Evolutionary conservation across 192 early-diverging fungal species (phyloP), one percentile per base, ranked within the genome.

Genomic region (Backusella parvicylindrica): DNA sequence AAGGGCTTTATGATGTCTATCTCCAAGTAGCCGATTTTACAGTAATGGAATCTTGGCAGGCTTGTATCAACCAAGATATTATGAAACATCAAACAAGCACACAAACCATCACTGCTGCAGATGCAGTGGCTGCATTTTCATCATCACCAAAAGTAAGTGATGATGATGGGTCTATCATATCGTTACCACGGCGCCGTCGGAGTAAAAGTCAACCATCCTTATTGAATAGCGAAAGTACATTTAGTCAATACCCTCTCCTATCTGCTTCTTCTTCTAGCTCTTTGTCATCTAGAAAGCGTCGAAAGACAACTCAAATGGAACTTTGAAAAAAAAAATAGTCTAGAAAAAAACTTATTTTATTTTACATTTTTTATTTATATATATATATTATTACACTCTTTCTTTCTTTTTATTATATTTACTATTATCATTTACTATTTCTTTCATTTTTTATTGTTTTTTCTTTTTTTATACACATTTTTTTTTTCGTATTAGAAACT

Each of bases 21-120:
- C 73, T 81, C 23, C 79, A 81, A 64, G 72, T 81, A 4, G 53
- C 71, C n/a, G 53, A 68, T 43, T 64, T 65, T 18, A 50, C 70
- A 31, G 8, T 68, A 0, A 40, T 81, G 37, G 68, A 81, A 37
- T 38, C 50, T 5, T 81, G 79, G 75, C 66, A 72, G 33, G n/a
- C 41, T 40, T 71, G 75, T 38, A 74, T 81, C 8, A 76, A 81
- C n/a, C 75, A 63, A 38, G 50, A 72, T 13, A 68, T 68, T 16
- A 36, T 68, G 33, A 68, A 68, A 26, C 66, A 36, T 2, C 16
- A 35, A 9, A 36, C 18, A 12, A 68, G 53, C 12, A 60, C 21
- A 13, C 53, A 60, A 12, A 60, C 53, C 11, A 60, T 60, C 53
- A 60, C 53, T 13, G 53, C 53, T 60, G 53, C 53, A 60, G 53